Evolutionary conservation across 1,284 basidiomycete species (phyloP).

Genomic region (Irpex rosettiformis): DNA sequence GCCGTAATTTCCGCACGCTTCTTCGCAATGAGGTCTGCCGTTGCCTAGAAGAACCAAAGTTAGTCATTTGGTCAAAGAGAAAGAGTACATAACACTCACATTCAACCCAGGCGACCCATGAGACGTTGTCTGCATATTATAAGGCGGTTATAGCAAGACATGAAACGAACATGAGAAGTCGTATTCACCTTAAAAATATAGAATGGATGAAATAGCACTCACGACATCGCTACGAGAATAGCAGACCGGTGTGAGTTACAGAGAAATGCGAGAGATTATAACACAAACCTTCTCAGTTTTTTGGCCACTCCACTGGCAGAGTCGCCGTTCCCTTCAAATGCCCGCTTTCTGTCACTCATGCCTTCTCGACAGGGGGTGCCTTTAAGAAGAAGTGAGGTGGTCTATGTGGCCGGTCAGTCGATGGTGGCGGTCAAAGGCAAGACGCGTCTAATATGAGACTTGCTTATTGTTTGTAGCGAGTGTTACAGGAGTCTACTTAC

Average conservation of each 20-base stretch:
- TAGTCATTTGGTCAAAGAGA: not conserved
- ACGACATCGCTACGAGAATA: constrained; percentile 53
- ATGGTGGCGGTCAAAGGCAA: constrained; percentile 13
- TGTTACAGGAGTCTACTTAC: constrained; percentile 2
- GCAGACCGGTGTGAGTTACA: constrained; percentile 10
- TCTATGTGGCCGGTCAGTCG: not conserved
- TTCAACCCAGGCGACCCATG: constrained; percentile 40
- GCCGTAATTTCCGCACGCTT: constrained; percentile 84
- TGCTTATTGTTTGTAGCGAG: not conserved
- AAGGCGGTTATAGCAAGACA: constrained; percentile 63
- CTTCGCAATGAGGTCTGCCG: constrained; percentile 67
- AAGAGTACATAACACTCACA: constrained; percentile 32
- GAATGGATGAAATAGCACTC: constrained; percentile 41
- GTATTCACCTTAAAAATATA: constrained; percentile 68
- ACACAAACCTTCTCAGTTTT: constrained; percentile 64
- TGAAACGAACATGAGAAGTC: constrained; percentile 38
- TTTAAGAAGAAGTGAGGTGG: not conserved
- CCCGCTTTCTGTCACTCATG: constrained; percentile 37
- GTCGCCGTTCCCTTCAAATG: constrained; percentile 43
- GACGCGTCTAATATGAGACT: not conserved
- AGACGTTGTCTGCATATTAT: constrained; percentile 47
- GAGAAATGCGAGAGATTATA: not conserved
- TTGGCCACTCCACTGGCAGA: constrained; percentile 41
- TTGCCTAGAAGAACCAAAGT: constrained; percentile 34
- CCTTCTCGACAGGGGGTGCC: not conserved